Evolutionary conservation across 768 basidiomycete species (phyloP), one percentile per base, ranked within the genome.

Genomic region (Rhodotorula graminis): DNA sequence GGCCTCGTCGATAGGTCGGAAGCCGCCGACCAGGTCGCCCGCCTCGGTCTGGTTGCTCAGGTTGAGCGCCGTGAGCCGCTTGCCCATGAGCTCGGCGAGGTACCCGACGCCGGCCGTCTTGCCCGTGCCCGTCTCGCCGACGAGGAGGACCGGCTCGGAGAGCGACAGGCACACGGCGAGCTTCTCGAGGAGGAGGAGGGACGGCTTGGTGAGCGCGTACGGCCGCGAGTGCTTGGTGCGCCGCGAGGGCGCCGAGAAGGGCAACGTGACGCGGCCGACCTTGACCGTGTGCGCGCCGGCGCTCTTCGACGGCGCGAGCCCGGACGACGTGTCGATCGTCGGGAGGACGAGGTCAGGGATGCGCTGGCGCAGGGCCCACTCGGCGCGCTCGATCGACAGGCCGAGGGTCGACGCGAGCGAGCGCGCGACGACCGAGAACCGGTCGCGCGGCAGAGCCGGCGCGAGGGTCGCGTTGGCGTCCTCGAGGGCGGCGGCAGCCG

Each of bases 41-140:
- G 92, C 90, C 80, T 98, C 95, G 1, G 94, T 96, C 80, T 99
- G 96, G 78, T 94, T 92, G 3, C 93, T 96, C 77, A 98, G 81
- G 80, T 99, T 99, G 69, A 99, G 85, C 1, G 93, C 92, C 66
- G 92, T 86, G 47, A 99, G 85, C 0, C 88, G 87, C 19, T 87
- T 86, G 14, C 85, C 85, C 42, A 96, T 85, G n/a, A 90, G 81
- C 4, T 88, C 85, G 19, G 96, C 89, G 44, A 98, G 84, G 77
- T 96, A 88, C 6, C 93, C 90, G 25, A 99, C 87, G 29, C 88
- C 86, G 64, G 93, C 94, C 0, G 96, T 99, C 82, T 99, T 99
- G 23, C 96, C 96, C 2, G 96, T 99, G n/a, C 96, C 96, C 4
- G 96, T 99, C 83, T 99, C 96, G 59, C 96, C 96, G 0, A 93